Base-by-base conservation (phyloP, 2,329 filamentous ascomycete species). In the Exophiala sp. region DNA sequence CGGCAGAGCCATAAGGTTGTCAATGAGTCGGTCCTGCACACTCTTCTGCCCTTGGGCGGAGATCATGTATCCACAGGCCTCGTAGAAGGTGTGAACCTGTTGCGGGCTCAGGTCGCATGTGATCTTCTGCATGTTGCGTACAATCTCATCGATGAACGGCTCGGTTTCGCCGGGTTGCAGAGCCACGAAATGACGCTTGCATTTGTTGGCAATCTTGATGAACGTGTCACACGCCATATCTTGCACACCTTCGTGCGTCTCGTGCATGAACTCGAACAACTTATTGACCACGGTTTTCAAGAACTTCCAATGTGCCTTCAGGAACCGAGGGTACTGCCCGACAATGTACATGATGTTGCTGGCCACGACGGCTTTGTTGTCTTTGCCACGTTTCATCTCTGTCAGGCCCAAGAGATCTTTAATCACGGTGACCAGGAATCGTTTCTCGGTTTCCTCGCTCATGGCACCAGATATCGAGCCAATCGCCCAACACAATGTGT, bases 311-410 rank as follows among this genome's bases (percentile, higher is more conserved):
- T 98, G 93, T 1, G 93, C 93, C 74, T 98, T 98, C 63, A 98
- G 74, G 73, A 98, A 98, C 16, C 93, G 87, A 30, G 93, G 93
- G 66, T 98, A 98, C 66, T 98, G 93, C 52, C 93, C 93, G 55
- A 98, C 93, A 72, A 98, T 98, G 68, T 98, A 98, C 93, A 98
- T 98, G 65, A 98, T 98, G 73, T 98, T 98, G 72, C 88, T 95
- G 57, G 93, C 93, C 34, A 98, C 93, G 8, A 98, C 93, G 10
- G 93, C 93, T 69, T 98, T 98, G 79, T 98, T 98, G 74, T 98
- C 93, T 65, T 98, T 98, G 56, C 93, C 93, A 46, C 94, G 87
- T 75, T 98, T 98, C 90, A 96, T 96, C 69, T 98, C 93, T 0
- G 93, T 98, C 48, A 98, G 76, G 1, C 93, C 94, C 22, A 98